Evolutionary conservation across 257 asterid species (phyloP), one percentile per base, ranked within the genome.

Genomic region (Solanum virginianum): DNA sequence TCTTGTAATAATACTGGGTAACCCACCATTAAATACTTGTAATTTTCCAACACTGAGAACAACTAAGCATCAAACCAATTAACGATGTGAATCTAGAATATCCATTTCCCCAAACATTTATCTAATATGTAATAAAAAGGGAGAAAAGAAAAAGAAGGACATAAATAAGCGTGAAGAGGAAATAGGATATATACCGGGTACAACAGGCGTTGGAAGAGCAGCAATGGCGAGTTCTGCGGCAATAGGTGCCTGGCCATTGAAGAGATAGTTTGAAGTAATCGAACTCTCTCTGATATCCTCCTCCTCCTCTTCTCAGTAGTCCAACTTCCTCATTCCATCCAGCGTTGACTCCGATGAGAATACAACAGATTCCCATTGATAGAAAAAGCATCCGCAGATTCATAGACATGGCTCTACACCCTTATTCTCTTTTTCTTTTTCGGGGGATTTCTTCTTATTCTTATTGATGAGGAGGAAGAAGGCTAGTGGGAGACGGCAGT

Each of bases 171-270:
- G 47, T 43, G 47, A 43, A 43, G 47, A 43, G 47, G 9, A 6
- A 43, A 43, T 43, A 43, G 47, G 47, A 56, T 8, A 57, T n/a
- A 66, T 93, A 95, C 99, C 95, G 92, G 53, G 95, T 45, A 41
- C 81, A 95, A 85, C 99, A 95, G 85, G 91, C 98, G 86, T 94
- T 95, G 49, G 93, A 57, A 81, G 95, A 55, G 65, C 99, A 95
- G 62, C 99, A 95, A 22, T 20, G 90, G 87, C 86, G 92, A 41
- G 92, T 90, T 85, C 68, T 84, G 41, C 93, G 92, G 89, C 99
- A 95, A 54, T 86, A 66, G 16, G 99, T 95, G 80, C 91, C 97
- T 43, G 97, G 97, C 99, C 98, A 95, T 86, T 90, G 97, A 79
- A 95, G 95, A 72, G 97, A 86, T 54, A 95, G 90, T 91, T 88